Percentiles rank a stretch among this genome's conserved stretches.
Conservation (phyloP, 148 eudicot genomes). For the Amaranthus palmeri region DNA sequence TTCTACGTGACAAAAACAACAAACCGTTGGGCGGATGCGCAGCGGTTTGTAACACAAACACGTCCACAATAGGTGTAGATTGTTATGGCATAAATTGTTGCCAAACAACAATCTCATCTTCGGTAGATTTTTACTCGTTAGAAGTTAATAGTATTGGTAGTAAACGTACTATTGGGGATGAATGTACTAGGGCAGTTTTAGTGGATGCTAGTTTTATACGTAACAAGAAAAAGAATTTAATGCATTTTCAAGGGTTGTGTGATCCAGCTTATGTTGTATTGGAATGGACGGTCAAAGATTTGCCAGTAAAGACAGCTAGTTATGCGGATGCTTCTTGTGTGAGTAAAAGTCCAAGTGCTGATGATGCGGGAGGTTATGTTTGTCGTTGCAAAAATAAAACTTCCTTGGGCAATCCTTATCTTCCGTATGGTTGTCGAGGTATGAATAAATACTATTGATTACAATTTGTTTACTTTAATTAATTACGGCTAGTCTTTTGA, state of each 20-base stretch:
- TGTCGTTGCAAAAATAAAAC: slow-evolving; percentile 14
- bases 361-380: slow-evolving; percentile 1
- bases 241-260: neutral
- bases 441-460: neutral
- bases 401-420: slow-evolving; percentile 19
- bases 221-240: neutral
- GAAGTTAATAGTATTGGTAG: no score
- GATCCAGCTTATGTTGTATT: neutral
- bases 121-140: slow-evolving; percentile 7
- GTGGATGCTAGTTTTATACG: neutral
- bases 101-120: neutral
- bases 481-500: no score
- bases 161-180: neutral
- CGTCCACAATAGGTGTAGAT: no score
- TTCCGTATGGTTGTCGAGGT: slow-evolving; percentile 21
- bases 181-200: neutral
- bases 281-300: neutral
- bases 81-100: slow-evolving; percentile 12
- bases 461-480: no score
- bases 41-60: neutral
- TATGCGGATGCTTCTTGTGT: neutral
- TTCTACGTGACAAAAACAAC: neutral
- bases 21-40: slow-evolving; percentile 8
- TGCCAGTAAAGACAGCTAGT: neutral
- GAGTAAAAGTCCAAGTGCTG: neutral